Conservation (phyloP, 2,329 filamentous ascomycete genomes). For the Pestalotiopsis sp. region DNA sequence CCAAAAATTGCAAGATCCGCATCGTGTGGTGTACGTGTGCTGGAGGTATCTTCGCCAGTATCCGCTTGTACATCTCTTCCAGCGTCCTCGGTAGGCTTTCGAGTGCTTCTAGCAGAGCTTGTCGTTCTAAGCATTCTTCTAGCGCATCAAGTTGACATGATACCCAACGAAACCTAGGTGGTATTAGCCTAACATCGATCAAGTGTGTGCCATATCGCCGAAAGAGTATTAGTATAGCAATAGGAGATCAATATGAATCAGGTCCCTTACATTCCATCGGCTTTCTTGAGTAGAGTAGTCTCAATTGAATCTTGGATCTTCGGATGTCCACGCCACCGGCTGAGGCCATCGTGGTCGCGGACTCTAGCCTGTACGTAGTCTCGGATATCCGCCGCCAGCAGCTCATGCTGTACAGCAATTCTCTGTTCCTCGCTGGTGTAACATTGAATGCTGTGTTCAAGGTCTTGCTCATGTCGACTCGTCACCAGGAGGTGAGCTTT, state of each 20-base stretch:
- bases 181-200: too few relatives aligned
- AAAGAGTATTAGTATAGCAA: too few relatives aligned
- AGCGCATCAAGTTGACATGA: slow-evolving; percentile 23
- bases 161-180: slow-evolving; percentile 25
- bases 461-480: slow-evolving; percentile 29
- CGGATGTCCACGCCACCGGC: slow-evolving; percentile 25
- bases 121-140: slow-evolving; percentile 18
- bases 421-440: slow-evolving; percentile 15
- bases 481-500: slow-evolving; percentile 23
- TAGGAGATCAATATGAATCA: too few relatives aligned
- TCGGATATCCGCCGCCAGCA: slow-evolving; percentile 28
- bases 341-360: slow-evolving; percentile 20
- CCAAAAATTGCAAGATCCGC: slow-evolving; percentile 23
- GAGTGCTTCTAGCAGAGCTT: slow-evolving; percentile 10
- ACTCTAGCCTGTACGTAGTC: slow-evolving; percentile 26
- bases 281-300: slow-evolving; percentile 21
- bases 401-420: slow-evolving; percentile 23
- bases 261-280: slow-evolving; percentile 32
- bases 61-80: slow-evolving; percentile 22
- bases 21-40: slow-evolving; percentile 12
- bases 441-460: slow-evolving; percentile 19
- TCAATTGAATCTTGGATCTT: slow-evolving; percentile 27
- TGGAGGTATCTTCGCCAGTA: slow-evolving; percentile 12
- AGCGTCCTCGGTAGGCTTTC: slow-evolving; percentile 18
- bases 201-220: too few relatives aligned